Conservation (phyloP, 192 early-diverging fungal species). For the Coemansia sp. region DNA sequence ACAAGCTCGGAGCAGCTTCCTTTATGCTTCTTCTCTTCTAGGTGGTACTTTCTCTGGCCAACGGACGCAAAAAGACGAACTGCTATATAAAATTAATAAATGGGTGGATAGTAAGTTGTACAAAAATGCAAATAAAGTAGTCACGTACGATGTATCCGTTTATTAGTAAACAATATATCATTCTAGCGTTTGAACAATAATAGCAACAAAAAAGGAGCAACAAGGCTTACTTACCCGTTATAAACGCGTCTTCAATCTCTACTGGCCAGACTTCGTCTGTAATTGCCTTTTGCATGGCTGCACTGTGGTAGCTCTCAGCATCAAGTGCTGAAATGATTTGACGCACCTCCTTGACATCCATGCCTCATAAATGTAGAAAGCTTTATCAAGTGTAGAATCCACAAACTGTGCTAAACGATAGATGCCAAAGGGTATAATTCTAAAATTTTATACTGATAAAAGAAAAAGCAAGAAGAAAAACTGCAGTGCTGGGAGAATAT, state of each 20-base stretch:
- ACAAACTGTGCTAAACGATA: neutral
- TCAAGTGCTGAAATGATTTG: constrained; percentile 33
- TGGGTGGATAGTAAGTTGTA: neutral
- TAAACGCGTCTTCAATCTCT: constrained; percentile 37
- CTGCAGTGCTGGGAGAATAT: neutral
- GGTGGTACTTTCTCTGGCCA: constrained; percentile 48
- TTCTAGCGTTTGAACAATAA: too few relatives aligned
- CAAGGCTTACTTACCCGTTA: constrained; percentile 19
- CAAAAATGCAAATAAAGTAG: neutral
- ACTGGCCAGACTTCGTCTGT: constrained; percentile 47
- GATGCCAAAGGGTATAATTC: neutral
- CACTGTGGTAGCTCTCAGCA: constrained; percentile 26
- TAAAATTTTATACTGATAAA: neutral
- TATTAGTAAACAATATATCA: neutral
- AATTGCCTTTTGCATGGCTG: constrained; percentile 16
- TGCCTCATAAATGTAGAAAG: neutral
- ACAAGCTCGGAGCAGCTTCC: constrained; percentile 33
- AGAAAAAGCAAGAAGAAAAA: neutral
- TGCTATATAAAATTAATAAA: constrained; percentile 16
- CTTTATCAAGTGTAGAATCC: neutral
- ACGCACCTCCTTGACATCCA: constrained; percentile 44
- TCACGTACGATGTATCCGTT: neutral
- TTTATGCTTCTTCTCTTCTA: constrained; percentile 28
- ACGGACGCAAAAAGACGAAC: constrained; percentile 40
- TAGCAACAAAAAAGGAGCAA: neutral